Percentiles rank a stretch among this genome's conserved stretches.
phyloP scores from a whole-genome alignment of 345 rosid genomes.

The Hirschfeldia incana region DNA sequence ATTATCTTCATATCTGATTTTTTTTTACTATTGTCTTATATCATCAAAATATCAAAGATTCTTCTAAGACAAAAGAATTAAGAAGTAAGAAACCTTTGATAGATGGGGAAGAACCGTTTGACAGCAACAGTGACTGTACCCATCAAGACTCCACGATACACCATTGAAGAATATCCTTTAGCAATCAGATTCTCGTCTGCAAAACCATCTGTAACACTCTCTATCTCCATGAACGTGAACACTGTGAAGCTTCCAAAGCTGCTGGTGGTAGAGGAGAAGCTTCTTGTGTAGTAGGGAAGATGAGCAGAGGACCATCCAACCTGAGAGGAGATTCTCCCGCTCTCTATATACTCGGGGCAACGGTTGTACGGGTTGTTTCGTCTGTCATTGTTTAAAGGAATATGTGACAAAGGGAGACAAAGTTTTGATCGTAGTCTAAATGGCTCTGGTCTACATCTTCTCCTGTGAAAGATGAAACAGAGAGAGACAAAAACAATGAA shows the following conservation, averaged over 20 bases:
- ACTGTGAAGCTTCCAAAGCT: conserved; percentile 36
- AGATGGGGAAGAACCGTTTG: conserved; percentile 44
- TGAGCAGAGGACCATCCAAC: conserved; percentile 28
- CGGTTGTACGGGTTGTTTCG: conserved; percentile 9
- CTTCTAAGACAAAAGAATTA: background rate
- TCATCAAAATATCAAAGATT: background rate
- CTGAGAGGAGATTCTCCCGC: conserved; percentile 29
- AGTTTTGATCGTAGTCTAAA: conserved; percentile 42
- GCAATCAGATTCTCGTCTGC: conserved; percentile 54
- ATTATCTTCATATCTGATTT: conserved; percentile 45
- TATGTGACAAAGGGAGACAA: conserved; percentile 36
- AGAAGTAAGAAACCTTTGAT: conserved; percentile 41
- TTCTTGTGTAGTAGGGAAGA: conserved; percentile 25
- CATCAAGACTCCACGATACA: conserved; percentile 54
- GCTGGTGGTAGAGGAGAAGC: conserved; percentile 28
- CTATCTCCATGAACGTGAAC: conserved; percentile 51
- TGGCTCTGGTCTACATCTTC: conserved; percentile 22
- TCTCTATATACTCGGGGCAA: conserved; percentile 29
- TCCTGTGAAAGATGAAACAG: conserved; percentile 36
- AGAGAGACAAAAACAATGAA: conserved; percentile 36
- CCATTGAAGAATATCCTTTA: conserved; percentile 49
- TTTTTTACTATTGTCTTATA: background rate
- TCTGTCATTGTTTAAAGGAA: conserved; percentile 18
- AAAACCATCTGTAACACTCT: conserved; percentile 52
- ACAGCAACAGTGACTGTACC: conserved; percentile 54